Percentiles rank a stretch among this genome's conserved stretches.
Evolutionary conservation across 2,329 filamentous ascomycete genomes (phyloP).

Genomic region (Pestalotiopsis sp.): DNA sequence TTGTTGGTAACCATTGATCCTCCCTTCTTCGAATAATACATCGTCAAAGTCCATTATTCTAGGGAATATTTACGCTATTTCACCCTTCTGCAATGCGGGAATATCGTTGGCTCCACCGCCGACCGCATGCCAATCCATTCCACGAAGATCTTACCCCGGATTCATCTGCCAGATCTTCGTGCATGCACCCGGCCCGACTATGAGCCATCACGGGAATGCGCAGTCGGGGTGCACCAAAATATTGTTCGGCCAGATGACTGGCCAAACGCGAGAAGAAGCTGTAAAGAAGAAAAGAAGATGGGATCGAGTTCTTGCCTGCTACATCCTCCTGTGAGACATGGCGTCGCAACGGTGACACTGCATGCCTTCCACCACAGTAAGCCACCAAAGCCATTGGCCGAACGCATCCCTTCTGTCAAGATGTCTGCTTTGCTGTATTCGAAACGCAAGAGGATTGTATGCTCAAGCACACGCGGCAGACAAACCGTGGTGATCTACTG

Average conservation of each 20-base stretch:
- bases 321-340: no score
- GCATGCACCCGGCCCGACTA: background rate
- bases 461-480: background rate
- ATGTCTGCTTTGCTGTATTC: background rate
- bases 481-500: background rate
- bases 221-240: background rate
- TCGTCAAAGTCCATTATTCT: background rate
- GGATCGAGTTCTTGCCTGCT: no score
- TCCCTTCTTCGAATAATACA: background rate
- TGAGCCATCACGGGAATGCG: background rate
- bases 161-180: background rate
- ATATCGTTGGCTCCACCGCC: background rate
- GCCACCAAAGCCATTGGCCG: background rate
- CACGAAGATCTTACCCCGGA: background rate
- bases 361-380: no score
- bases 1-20: background rate
- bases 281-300: no score
- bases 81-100: background rate
- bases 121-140: background rate
- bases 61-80: background rate
- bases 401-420: background rate
- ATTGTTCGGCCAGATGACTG: background rate
- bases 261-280: background rate
- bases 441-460: background rate
- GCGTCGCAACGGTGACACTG: no score